Evolutionary conservation across 2,329 filamentous ascomycete species (phyloP), one percentile per base, ranked within the genome.

Genomic region (Ophiosphaerella narmari): DNA sequence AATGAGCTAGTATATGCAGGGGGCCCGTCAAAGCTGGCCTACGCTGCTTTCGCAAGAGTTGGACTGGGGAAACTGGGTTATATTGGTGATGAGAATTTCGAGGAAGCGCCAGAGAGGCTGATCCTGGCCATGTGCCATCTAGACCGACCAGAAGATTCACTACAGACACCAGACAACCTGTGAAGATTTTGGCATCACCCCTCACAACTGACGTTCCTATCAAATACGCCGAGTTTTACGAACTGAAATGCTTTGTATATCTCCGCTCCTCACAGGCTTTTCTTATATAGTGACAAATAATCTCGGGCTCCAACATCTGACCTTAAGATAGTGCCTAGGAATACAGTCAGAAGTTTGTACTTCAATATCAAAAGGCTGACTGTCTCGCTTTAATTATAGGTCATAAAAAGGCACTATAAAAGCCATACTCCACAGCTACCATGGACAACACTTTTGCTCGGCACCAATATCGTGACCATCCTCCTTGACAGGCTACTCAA

Each of bases 71-170:
- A 59, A 43, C 34, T 66, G 12, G 65, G 66, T 1, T 67, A 60
- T 44, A 54, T 68, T 53, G 64, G 64, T n/a, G 63, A 67, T 31
- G 43, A 56, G 11, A 60, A 61, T 23, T 60, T 55, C 33, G 55
- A 51, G 8, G 63, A 65, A 32, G 61, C 61, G 41, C 47, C 57
- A 1, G 61, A 67, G 41, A 39, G 54, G 14, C 24, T 65, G 21
- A 60, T 67, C 9, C 33, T 69, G 23, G 59, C 62, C 7, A 69
- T 69, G 66, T 66, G 62, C 34, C 58, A 63, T 43, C 40, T 68
- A 33, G 65, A 65, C 42, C 49, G 59, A 4, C 48, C 50, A 1
- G 59, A 63, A 39, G 61, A 66, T 46, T 37, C 37, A 5, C 24
- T 48, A 23, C 33, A 38, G 14, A 14, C 7, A 8, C 23, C 39